These are phyloP conservation scores for Tylopilus intermedius DNA, from an alignment of 768 basidiomycete species.

Conservation along the genomic window DNA sequence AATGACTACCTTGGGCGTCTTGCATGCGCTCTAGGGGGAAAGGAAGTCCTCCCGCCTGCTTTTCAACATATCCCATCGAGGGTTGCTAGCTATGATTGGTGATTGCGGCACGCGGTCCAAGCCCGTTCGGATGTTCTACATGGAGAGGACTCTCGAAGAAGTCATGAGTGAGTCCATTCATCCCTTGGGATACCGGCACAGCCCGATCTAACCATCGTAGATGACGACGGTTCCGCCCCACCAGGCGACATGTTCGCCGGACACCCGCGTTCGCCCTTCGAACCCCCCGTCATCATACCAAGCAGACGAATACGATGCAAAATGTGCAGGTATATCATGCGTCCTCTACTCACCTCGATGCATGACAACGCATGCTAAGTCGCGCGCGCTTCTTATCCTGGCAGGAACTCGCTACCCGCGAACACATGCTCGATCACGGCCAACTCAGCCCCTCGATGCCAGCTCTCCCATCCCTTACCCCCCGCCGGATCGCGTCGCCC, in stretches of 20 bases:
- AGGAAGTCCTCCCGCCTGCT: conserved; percentile 68
- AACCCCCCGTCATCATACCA: conserved; percentile 52
- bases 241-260: conserved; percentile 73
- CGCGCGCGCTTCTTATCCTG: conserved; percentile 23
- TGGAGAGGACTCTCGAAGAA: conserved; percentile 68
- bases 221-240: conserved; percentile 66
- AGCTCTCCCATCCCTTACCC: conserved; percentile 39
- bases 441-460: conserved; percentile 70
- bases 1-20: conserved; percentile 75
- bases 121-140: conserved; percentile 74
- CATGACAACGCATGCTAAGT: background rate
- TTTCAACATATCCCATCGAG: conserved; percentile 82
- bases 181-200: background rate
- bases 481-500: conserved; percentile 44
- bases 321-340: conserved; percentile 67
- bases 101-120: conserved; percentile 81
- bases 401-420: conserved; percentile 81
- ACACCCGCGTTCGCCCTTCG: conserved; percentile 60
- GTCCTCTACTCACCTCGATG: background rate
- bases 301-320: conserved; percentile 80
- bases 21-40: conserved; percentile 75
- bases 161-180: conserved; percentile 62
- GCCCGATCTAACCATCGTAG: conserved; percentile 34
- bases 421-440: conserved; percentile 90
- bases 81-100: conserved; percentile 80